Evolutionary conservation across 495 filamentous ascomycete genomes (phyloP), one percentile per base, ranked within the genome.

Genomic region (Penicillium desertorum): DNA sequence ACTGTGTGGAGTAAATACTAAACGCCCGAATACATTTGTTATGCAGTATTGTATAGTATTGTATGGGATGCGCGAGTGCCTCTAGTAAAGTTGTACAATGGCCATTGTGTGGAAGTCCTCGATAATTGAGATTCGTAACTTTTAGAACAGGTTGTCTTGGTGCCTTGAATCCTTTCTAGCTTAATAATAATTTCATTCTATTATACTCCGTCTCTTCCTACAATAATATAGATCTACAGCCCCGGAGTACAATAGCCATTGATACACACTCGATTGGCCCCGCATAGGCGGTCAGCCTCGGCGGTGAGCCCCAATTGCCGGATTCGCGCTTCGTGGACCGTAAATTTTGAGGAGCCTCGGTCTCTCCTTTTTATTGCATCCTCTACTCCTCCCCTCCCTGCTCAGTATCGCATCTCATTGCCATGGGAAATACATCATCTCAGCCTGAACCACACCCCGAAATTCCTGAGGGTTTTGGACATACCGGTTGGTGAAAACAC

Each of bases 261-360:
- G 36, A 39, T 39, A 39, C 14, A 0, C 0, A 30, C 34, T 39
- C 20, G 11, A 39, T 23, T 39, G 9, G 22, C 32, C 19, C 16
- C 52, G 16, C 53, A 32, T 45, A 11, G 59, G 60, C 57, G 60
- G 60, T 62, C 32, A 22, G 7, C 0, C 7, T n/a, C 6, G 37
- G 57, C 61, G 61, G 61, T 63, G 19, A 17, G 10, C 6, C 6
- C 5, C 10, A 34, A 49, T 46, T 60, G 57, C 57, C 57, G 19
- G 2, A 8, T 36, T 49, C 5, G 11, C 20, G 34, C 30, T 39
- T 27, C n/a, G 22, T 27, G 37, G 16, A 20, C 30, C 17, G 42
- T 56, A 60, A 60, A 56, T 60, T 60, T 60, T 60, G 46, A 32
- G 22, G 23, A 17, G 20, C 20, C 37, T 52, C 23, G 50, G 50